Evolutionary conservation across 805 yeast species (phyloP).

Genomic region (Saccharomycopsis olivae): DNA sequence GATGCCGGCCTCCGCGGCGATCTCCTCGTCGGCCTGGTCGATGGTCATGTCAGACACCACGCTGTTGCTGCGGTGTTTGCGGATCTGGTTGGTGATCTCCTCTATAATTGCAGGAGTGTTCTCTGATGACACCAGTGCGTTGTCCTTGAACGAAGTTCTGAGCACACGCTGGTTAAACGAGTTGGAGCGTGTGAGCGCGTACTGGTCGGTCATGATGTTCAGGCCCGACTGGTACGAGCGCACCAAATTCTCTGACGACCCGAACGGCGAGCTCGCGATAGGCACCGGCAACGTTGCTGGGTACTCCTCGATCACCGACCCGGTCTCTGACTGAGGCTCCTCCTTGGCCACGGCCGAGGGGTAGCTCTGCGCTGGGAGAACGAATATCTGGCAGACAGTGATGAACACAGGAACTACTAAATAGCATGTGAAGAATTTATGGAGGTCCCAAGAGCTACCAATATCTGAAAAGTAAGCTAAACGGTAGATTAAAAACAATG

Average conservation of each 20-base stretch:
- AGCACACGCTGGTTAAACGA: slow-evolving; percentile 16
- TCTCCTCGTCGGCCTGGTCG: slow-evolving; percentile 9
- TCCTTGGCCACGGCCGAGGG: no score
- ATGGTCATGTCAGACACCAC: no score
- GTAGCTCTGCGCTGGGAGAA: slow-evolving; percentile 90
- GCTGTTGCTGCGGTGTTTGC: no score
- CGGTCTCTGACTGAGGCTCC: no score
- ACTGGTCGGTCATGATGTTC: slow-evolving; percentile 17
- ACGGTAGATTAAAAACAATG: slow-evolving; percentile 68
- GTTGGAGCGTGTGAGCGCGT: slow-evolving; percentile 14
- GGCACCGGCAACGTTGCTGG: no score
- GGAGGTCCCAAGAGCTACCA: slow-evolving; percentile 29
- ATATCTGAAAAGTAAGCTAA: slow-evolving; percentile 30
- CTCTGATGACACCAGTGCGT: no score
- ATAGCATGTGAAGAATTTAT: slow-evolving; percentile 55
- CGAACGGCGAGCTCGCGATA: no score
- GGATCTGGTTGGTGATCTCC: no score
- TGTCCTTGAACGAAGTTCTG: not conserved
- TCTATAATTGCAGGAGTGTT: no score
- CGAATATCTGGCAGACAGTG: slow-evolving; percentile 53
- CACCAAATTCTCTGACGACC: no score
- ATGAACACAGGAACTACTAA: slow-evolving; percentile 73
- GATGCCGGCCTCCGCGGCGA: slow-evolving; percentile 14
- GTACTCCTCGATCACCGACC: no score
- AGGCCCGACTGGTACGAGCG: no score